These are phyloP conservation scores for Pythium sp. DNA, from an alignment of 352 stramenopile species.

Conservation along the genomic window DNA sequence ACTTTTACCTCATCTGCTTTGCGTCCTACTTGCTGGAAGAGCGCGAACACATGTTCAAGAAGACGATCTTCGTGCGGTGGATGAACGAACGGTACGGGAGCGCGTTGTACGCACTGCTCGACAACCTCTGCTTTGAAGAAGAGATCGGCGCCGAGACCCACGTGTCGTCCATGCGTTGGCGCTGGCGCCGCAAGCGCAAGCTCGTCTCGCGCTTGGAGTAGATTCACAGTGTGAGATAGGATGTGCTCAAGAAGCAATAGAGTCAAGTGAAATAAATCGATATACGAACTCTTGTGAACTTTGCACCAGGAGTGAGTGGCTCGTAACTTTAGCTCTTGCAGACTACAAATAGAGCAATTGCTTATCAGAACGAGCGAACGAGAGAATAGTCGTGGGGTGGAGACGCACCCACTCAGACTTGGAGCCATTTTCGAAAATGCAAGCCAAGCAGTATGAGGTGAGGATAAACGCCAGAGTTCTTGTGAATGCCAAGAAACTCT, in stretches of 20 bases:
- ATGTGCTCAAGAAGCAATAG: not conserved
- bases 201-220: constrained; percentile 78
- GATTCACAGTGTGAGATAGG: not conserved
- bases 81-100: constrained; percentile 84
- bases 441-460: constrained; percentile 69
- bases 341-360: not conserved
- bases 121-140: constrained; percentile 86
- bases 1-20: constrained; percentile 90
- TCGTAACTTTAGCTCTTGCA: not conserved
- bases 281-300: not conserved
- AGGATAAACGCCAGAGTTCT: not conserved
- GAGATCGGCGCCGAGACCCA: constrained; percentile 75
- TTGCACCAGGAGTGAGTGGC: not conserved
- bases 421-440: constrained; percentile 26
- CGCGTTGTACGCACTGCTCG: constrained; percentile 79
- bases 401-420: not conserved
- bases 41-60: constrained; percentile 44
- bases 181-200: constrained; percentile 86
- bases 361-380: not conserved
- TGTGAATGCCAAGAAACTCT: not conserved
- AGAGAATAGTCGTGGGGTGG: not conserved
- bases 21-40: constrained; percentile 84
- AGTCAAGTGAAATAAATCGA: not conserved
- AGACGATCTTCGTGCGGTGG: constrained; percentile 71
- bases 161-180: constrained; percentile 84